phyloP scores from a whole-genome alignment of 1,284 basidiomycete species.

The Melampsora americana region DNA sequence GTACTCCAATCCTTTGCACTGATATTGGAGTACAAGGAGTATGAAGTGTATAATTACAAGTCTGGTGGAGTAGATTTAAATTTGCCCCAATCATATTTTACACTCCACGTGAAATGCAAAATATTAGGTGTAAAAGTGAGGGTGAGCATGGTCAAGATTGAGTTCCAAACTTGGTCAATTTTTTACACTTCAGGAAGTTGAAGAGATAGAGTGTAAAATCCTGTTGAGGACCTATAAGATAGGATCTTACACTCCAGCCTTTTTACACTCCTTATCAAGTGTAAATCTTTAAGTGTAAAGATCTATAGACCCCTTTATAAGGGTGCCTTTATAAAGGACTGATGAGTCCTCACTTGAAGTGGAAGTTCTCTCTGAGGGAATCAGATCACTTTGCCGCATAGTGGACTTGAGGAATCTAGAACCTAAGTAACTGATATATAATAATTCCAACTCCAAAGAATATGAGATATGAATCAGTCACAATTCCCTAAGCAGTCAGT shows the following conservation, averaged over 20 bases:
- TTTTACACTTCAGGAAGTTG: background rate
- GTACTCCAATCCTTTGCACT: background rate
- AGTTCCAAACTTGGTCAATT: background rate
- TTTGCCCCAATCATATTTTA: too few species aligned
- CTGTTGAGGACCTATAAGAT: background rate
- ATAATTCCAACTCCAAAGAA: too few species aligned
- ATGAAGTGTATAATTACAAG: too few species aligned
- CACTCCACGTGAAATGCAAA: too few species aligned
- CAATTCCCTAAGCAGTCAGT: too few species aligned
- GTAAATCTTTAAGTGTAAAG: background rate
- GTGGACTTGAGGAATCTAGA: too few species aligned
- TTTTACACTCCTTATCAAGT: conserved; percentile 3
- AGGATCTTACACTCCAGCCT: background rate
- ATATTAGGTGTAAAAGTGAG: background rate
- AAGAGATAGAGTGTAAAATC: background rate
- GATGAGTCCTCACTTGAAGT: too few species aligned
- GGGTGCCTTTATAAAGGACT: too few species aligned
- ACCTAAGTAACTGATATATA: too few species aligned
- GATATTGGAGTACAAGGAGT: background rate
- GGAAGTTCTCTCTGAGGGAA: too few species aligned
- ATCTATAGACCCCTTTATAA: background rate
- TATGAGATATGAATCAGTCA: too few species aligned
- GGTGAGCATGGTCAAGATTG: background rate
- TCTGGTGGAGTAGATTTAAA: background rate
- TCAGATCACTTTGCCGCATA: too few species aligned